These are phyloP conservation scores for Colletotrichum lentis DNA, from an alignment of 2,329 filamentous ascomycete genomes.

Conservation along the genomic window DNA sequence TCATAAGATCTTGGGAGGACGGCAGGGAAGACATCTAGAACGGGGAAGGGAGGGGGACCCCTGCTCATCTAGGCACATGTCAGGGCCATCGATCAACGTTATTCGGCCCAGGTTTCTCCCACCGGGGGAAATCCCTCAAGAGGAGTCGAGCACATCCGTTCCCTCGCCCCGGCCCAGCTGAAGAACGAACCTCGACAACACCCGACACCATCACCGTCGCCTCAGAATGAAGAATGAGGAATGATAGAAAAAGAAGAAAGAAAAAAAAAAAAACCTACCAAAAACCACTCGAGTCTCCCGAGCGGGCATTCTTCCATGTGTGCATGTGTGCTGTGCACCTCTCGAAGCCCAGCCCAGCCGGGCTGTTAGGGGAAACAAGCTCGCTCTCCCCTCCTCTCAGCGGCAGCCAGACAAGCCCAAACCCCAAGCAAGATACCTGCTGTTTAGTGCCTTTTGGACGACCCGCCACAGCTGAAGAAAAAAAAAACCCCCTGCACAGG, in stretches of 20 bases:
- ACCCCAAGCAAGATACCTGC: neutral
- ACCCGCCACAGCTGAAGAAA: slow-evolving; percentile 1
- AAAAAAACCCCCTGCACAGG: neutral
- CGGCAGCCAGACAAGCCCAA: neutral
- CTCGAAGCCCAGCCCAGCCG: neutral
- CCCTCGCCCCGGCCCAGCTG: neutral
- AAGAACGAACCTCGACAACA: neutral
- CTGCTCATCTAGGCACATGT: neutral
- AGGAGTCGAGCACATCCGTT: neutral
- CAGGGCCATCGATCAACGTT: neutral
- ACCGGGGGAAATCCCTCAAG: neutral
- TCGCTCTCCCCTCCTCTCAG: too few relatives aligned
- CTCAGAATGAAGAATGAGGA: too few relatives aligned
- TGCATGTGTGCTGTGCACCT: too few relatives aligned
- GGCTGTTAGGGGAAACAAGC: neutral
- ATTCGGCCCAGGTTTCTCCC: neutral
- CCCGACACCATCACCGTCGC: neutral
- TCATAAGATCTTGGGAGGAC: too few relatives aligned
- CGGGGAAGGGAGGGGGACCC: too few relatives aligned
- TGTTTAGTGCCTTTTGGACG: neutral
- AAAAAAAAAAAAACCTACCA: too few relatives aligned
- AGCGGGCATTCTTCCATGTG: slow-evolving; percentile 4
- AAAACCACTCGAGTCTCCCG: too few relatives aligned
- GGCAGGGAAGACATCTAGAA: too few relatives aligned
- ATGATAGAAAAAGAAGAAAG: too few relatives aligned